These are phyloP conservation scores for Eucalyptus erythrocorys DNA, from an alignment of 345 rosid genomes.

Conservation along the genomic window DNA sequence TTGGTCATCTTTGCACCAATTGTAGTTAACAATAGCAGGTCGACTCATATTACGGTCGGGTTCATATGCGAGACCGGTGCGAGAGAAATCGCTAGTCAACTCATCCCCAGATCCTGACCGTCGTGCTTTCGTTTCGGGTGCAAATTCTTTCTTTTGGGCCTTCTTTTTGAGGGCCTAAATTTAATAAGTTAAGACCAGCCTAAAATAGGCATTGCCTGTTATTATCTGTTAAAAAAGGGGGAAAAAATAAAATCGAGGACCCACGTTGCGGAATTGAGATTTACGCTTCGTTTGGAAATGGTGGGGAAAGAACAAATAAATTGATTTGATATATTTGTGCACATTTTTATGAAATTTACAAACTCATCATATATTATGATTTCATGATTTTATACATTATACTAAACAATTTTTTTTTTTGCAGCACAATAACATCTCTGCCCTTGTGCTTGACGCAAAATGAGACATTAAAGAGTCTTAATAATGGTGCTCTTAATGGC, in stretches of 20 bases:
- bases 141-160: not conserved
- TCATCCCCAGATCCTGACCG: accelerated
- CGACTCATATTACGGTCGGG: not conserved
- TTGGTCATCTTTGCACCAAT: not conserved
- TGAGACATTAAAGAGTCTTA: not conserved
- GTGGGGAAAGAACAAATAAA: not conserved
- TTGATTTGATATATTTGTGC: not conserved
- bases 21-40: not conserved
- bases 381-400: not conserved
- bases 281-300: not conserved
- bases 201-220: not conserved
- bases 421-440: not conserved
- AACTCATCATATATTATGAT: not conserved
- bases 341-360: not conserved
- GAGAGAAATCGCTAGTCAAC: not conserved
- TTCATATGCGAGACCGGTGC: accelerated
- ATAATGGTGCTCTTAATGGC: not conserved
- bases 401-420: not conserved
- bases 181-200: not conserved
- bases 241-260: not conserved
- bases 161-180: not conserved
- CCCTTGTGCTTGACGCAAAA: not conserved
- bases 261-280: not conserved
- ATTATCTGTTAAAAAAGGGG: not conserved
- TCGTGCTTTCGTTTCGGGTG: accelerated